Base-by-base conservation (phyloP, 768 basidiomycete species). In the Tremella fuciformis region DNA sequence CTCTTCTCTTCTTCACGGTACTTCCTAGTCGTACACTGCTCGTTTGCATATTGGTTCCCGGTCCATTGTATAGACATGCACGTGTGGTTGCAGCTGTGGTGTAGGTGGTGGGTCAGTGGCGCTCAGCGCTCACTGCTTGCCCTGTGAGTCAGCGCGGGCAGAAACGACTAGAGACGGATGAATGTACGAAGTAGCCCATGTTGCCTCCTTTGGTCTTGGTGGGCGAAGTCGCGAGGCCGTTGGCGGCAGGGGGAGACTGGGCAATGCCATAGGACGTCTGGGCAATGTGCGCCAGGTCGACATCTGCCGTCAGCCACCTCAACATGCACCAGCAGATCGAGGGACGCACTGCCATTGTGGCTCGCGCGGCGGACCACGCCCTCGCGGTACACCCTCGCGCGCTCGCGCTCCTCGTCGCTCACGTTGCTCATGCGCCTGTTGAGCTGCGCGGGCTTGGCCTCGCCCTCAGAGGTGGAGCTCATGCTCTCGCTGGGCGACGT, bases 221-320 rank as follows among this genome's bases (percentile, higher is more conserved):
- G 46, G 70, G 71, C 59, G 73, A 68, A 50, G 78, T 70, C 39
- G 73, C 50, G 29, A 69, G 56, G 42, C 53, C 49, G 24, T 71
- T 67, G 56, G 63, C 55, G 78, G 76, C 39, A 80, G 86, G 62
- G 83, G 86, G 59, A 76, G 78, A 62, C 83, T 84, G 72, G 37
- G 74, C 66, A 42, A 79, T 72, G n/a, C 77, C 90, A 59, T 81
- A 82, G 8, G 89, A 91, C 56, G 88, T 88, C 66, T 88, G 85
- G 13, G 91, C 91, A 68, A 93, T 92, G 55, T 86, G 81, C 34
- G 83, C 81, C 58, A 93, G 82, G 77, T 91, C 88, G 42, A 84
- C 78, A 59, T 50, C 38, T 53, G 21, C 18, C 9, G 55, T 58
- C 34, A 39, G 1, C n/a, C 22, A 46, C 18, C n/a, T 18, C n/a